These are phyloP conservation scores for Magnolia officinalis DNA, from an alignment of 164 flowering plant genomes.

Conservation along the genomic window DNA sequence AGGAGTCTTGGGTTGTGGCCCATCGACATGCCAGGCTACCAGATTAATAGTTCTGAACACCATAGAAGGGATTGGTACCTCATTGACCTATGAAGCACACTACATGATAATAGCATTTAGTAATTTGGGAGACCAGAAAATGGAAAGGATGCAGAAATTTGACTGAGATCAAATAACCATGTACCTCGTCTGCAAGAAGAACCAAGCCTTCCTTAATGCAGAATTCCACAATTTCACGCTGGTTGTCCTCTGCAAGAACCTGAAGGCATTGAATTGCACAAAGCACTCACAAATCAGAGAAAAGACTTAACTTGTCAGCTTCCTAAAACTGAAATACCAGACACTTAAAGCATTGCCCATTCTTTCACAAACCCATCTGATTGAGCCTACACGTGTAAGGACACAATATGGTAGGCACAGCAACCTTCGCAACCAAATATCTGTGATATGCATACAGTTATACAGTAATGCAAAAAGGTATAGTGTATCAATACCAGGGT, in stretches of 20 bases:
- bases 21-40: not conserved
- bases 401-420: too few relatives aligned
- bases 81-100: not conserved
- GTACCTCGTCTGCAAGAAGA: slow-evolving; percentile 97
- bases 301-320: not conserved
- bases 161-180: slow-evolving; percentile 5
- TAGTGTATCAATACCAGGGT: too few relatives aligned
- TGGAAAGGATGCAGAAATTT: not conserved
- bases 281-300: not conserved
- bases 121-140: not conserved
- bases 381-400: too few relatives aligned
- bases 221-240: slow-evolving; percentile 78
- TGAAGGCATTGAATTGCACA: slow-evolving; percentile 19
- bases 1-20: not conserved
- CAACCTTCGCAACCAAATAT: too few relatives aligned
- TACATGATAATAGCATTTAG: not conserved
- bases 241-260: slow-evolving; percentile 96
- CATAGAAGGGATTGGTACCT: not conserved
- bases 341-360: too few relatives aligned
- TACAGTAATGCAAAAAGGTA: too few relatives aligned
- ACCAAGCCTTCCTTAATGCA: slow-evolving; percentile 93
- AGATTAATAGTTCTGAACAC: not conserved
- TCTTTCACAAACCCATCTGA: too few relatives aligned
- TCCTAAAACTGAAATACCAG: too few relatives aligned
- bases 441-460: too few relatives aligned